Evolutionary conservation across 2,329 filamentous ascomycete species (phyloP).

Genomic region (Helotiales sp.): DNA sequence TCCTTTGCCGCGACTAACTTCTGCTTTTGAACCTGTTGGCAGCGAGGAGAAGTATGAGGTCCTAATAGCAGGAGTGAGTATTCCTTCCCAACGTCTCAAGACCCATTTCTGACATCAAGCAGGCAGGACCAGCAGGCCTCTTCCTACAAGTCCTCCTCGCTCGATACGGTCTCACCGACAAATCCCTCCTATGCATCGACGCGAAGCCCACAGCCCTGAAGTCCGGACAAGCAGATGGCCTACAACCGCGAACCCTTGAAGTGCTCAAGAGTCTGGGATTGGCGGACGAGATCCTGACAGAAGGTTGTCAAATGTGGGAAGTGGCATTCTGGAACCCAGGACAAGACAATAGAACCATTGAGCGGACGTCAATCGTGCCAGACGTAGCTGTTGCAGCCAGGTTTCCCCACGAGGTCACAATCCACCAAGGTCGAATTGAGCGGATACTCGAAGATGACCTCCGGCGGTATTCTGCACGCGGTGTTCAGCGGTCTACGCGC

Average conservation of each 20-base stretch:
- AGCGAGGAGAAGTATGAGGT: constrained; percentile 48
- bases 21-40: constrained; percentile 27
- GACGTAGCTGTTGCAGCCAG: constrained; percentile 47
- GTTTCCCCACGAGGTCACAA: constrained; percentile 48
- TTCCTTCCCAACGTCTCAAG: neutral
- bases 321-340: constrained; percentile 61
- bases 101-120: neutral
- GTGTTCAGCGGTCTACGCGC: constrained; percentile 58
- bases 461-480: constrained; percentile 47
- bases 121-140: constrained; percentile 50
- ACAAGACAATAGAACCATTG: constrained; percentile 55
- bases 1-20: constrained; percentile 45
- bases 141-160: constrained; percentile 49
- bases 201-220: constrained; percentile 47
- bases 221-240: constrained; percentile 65
- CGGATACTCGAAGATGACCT: constrained; percentile 50
- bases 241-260: constrained; percentile 64
- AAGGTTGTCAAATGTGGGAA: constrained; percentile 62
- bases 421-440: constrained; percentile 54
- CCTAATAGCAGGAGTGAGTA: constrained; percentile 46
- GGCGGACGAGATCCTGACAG: constrained; percentile 56
- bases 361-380: constrained; percentile 47
- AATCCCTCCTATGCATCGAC: constrained; percentile 49
- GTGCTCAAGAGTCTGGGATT: constrained; percentile 64
- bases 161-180: constrained; percentile 49